phyloP scores from a whole-genome alignment of 148 eudicot species.

The Vaccinium myrtillus region DNA sequence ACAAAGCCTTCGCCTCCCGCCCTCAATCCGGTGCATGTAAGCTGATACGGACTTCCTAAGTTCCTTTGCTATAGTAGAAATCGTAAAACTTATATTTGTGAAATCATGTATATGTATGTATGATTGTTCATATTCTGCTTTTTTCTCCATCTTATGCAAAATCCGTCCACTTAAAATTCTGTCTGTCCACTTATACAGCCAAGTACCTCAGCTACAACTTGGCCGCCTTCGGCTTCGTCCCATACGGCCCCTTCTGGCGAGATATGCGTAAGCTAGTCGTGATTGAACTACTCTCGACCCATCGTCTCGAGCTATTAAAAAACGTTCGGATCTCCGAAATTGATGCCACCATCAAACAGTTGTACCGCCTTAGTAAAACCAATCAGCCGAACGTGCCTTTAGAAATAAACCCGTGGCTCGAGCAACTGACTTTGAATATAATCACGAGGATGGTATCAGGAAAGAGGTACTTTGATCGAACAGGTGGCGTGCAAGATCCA shows the following conservation, averaged over 20 bases:
- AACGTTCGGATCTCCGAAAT: background rate
- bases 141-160: background rate
- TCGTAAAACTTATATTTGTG: background rate
- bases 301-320: conserved; percentile 5
- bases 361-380: background rate
- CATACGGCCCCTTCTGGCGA: conserved; percentile 13
- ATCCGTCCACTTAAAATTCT: background rate
- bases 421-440: background rate
- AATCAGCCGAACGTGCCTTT: background rate
- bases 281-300: background rate
- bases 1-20: background rate
- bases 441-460: background rate
- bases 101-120: too few species aligned
- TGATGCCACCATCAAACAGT: background rate
- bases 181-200: background rate
- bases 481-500: background rate
- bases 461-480: background rate
- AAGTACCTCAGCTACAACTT: background rate
- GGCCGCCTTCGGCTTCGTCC: background rate
- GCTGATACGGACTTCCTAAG: background rate
- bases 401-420: background rate
- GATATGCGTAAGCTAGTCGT: background rate
- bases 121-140: background rate
- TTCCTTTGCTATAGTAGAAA: background rate
- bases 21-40: background rate